phyloP scores from a whole-genome alignment of 1,284 basidiomycete genomes.

The Malassezia dermatis region DNA sequence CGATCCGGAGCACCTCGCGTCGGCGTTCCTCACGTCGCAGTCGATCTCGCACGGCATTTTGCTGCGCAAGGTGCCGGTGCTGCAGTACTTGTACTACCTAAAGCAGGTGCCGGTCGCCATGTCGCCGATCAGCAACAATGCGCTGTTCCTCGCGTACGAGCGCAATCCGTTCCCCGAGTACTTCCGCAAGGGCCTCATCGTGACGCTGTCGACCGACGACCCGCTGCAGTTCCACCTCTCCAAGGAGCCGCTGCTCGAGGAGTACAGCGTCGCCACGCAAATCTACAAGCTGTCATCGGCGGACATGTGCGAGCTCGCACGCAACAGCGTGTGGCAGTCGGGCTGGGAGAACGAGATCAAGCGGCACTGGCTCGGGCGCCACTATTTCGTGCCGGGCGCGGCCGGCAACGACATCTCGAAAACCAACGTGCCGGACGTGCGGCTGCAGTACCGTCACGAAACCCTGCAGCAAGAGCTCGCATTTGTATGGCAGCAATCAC shows the following conservation, averaged over 20 bases:
- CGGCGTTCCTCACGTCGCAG: conserved; percentile 88
- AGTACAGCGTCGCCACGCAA: conserved; percentile 86
- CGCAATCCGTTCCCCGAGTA: conserved; percentile 94
- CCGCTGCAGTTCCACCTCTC: conserved; percentile 53
- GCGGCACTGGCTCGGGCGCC: conserved; percentile 65
- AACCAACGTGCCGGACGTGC: conserved; percentile 71
- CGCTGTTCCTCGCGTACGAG: conserved; percentile 91
- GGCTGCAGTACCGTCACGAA: conserved; percentile 16
- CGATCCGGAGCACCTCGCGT: conserved; percentile 91
- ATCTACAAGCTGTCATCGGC: conserved; percentile 46
- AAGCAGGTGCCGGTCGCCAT: conserved; percentile 61
- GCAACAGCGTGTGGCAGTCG: conserved; percentile 89
- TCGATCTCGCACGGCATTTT: conserved; percentile 98
- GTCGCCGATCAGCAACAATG: conserved; percentile 96
- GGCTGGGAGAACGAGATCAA: conserved; percentile 99
- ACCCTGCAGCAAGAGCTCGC: conserved; percentile 15
- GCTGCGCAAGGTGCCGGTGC: conserved; percentile 86
- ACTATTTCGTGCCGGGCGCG: conserved; percentile 62
- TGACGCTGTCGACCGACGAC: conserved; percentile 91
- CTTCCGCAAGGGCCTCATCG: conserved; percentile 90
- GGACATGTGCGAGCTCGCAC: conserved; percentile 72
- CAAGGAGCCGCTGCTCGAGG: conserved; percentile 78
- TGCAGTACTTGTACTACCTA: conserved; percentile 62
- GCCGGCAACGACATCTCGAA: conserved; percentile 38
- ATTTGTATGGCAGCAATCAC: conserved; percentile 10